phyloP scores from a whole-genome alignment of 495 filamentous ascomycete species.

The Trichoderma virens region DNA sequence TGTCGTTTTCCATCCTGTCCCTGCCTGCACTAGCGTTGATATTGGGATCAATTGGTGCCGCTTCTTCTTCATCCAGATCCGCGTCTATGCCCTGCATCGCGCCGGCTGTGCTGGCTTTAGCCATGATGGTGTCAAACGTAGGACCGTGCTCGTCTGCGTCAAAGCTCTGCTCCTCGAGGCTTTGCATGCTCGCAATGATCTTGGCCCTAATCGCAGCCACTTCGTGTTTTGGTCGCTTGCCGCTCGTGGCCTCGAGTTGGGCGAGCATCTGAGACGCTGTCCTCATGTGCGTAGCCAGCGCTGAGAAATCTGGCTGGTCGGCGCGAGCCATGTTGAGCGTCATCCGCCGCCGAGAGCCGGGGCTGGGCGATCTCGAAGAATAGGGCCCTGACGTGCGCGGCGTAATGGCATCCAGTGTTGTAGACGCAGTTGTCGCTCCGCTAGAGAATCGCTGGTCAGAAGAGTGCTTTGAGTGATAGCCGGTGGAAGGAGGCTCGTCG shows the following conservation, averaged over 20 bases:
- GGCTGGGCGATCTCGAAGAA: slow-evolving; percentile 54
- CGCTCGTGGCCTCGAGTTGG: slow-evolving; percentile 63
- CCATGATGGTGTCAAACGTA: slow-evolving; percentile 67
- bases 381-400: slow-evolving; percentile 50
- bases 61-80: slow-evolving; percentile 36
- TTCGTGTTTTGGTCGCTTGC: slow-evolving; percentile 62
- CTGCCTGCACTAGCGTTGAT: slow-evolving; percentile 58
- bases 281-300: slow-evolving; percentile 70
- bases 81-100: slow-evolving; percentile 22
- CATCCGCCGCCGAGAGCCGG: slow-evolving; percentile 43
- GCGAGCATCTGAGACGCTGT: slow-evolving; percentile 73
- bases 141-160: slow-evolving; percentile 54
- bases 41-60: slow-evolving; percentile 30
- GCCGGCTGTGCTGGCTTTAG: slow-evolving; percentile 35
- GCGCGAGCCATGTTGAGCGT: slow-evolving; percentile 37
- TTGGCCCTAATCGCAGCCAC: slow-evolving; percentile 67
- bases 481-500: slow-evolving; percentile 23
- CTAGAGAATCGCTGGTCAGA: slow-evolving; percentile 43
- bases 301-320: slow-evolving; percentile 64
- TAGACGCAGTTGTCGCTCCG: slow-evolving; percentile 44
- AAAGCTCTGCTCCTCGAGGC: slow-evolving; percentile 72
- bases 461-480: slow-evolving; percentile 18
- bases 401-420: slow-evolving; percentile 42
- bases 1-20: slow-evolving; percentile 73
- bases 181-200: slow-evolving; percentile 80